A percentile compares a stretch with the other conserved stretches of the same genome.
Evolutionary conservation across 2,329 filamentous ascomycete genomes (phyloP).

Genomic region (Colletotrichum australisinense): DNA sequence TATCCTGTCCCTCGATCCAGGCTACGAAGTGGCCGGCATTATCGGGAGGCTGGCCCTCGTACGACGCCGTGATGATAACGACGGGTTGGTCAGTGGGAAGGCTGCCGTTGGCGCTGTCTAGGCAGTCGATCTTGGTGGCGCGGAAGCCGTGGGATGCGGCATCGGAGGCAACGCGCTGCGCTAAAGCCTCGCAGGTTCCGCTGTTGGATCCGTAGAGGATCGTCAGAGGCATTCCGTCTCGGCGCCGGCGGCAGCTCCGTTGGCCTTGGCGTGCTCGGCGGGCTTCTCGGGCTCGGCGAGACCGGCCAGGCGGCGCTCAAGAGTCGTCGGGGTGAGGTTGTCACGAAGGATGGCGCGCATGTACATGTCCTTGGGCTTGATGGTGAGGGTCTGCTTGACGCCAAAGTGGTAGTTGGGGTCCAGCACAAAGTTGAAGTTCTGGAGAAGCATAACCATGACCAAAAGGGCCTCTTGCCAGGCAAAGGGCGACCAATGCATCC

Average conservation of each 20-base stretch:
- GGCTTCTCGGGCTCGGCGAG: constrained; percentile 23
- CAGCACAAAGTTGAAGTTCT: constrained; percentile 74
- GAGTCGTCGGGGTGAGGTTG: constrained; percentile 49
- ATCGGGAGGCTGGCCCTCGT: constrained; percentile 77
- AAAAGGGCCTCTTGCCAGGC: constrained; percentile 66
- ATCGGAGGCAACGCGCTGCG: constrained; percentile 67
- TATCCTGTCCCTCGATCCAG: constrained; percentile 67
- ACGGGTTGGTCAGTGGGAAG: constrained; percentile 68
- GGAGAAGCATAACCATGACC: constrained; percentile 65
- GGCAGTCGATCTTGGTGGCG: constrained; percentile 58
- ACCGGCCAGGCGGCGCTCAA: constrained; percentile 59
- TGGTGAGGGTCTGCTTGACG: constrained; percentile 66
- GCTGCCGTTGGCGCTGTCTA: constrained; percentile 68
- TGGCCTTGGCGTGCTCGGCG: background rate
- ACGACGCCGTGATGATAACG: constrained; percentile 73
- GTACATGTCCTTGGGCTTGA: constrained; percentile 70
- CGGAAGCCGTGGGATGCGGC: constrained; percentile 66
- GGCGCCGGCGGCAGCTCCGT: constrained; percentile 10
- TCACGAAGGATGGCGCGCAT: constrained; percentile 68
- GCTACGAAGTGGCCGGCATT: constrained; percentile 74
- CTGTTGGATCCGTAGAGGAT: constrained; percentile 78
- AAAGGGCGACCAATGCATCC: constrained; percentile 64
- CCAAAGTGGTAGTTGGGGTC: constrained; percentile 67
- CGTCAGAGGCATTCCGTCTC: constrained; percentile 55
- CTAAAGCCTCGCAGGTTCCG: constrained; percentile 76